A percentile compares a stretch with the other conserved stretches of the same genome.
These are phyloP conservation scores for Wilcoxina mikolae DNA, from an alignment of 495 filamentous ascomycete genomes.

Conservation along the genomic window DNA sequence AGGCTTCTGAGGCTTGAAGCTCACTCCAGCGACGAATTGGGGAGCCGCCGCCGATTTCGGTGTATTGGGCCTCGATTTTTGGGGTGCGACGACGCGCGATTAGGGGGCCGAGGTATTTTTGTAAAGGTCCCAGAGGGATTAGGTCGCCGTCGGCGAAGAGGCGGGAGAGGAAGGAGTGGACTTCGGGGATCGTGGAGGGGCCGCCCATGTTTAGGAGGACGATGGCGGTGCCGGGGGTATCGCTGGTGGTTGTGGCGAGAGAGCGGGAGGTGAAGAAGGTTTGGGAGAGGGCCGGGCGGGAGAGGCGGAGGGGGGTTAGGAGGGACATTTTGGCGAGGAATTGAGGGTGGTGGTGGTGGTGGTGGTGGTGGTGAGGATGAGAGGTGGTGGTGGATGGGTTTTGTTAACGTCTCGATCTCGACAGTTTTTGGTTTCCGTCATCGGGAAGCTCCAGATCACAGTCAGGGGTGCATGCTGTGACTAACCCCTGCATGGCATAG, in stretches of 20 bases:
- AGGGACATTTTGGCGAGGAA: slow-evolving; percentile 3
- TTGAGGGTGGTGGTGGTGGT: not conserved
- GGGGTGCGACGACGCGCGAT: slow-evolving; percentile 78
- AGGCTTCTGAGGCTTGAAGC: slow-evolving; percentile 82
- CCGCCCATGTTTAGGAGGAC: slow-evolving; percentile 99
- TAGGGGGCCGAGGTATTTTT: slow-evolving; percentile 76
- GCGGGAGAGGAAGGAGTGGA: slow-evolving; percentile 79
- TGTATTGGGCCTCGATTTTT: slow-evolving; percentile 90
- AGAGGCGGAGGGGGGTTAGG: not conserved
- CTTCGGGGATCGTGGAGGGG: slow-evolving; percentile 74
- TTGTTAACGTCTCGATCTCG: no score
- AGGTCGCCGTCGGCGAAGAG: slow-evolving; percentile 92
- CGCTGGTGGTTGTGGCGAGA: slow-evolving; percentile 4
- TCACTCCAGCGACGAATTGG: slow-evolving; percentile 98
- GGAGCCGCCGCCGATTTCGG: slow-evolving; percentile 87
- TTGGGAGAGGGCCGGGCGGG: not conserved
- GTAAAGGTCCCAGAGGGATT: slow-evolving; percentile 87
- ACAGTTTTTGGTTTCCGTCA: no score
- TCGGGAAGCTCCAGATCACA: no score
- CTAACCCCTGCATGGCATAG: no score
- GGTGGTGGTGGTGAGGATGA: no score
- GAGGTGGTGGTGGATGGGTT: not conserved
- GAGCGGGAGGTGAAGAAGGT: slow-evolving; percentile 9
- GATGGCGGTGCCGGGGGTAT: slow-evolving; percentile 57
- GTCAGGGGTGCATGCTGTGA: no score